phyloP scores from a whole-genome alignment of 2,329 filamentous ascomycete genomes.

The Cladophialophora bantiana region DNA sequence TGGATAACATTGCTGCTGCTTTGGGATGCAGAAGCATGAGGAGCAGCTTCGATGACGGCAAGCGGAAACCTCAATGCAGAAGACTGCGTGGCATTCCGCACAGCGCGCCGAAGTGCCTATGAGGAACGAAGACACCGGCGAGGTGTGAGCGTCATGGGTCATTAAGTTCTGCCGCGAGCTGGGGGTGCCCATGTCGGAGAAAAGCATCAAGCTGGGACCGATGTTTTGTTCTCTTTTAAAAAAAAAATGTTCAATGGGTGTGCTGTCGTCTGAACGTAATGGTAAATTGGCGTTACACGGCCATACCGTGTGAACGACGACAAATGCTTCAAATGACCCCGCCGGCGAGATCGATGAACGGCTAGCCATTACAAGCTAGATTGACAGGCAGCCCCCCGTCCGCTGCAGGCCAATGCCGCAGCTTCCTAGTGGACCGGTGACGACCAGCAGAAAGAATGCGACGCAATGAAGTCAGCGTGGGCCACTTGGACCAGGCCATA shows the following conservation, averaged over 20 bases:
- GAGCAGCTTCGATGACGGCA: slow-evolving; percentile 29
- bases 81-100: slow-evolving; percentile 17
- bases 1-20: slow-evolving; percentile 6
- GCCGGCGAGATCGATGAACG: slow-evolving; percentile 12
- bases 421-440: slow-evolving; percentile 20
- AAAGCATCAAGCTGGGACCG: slow-evolving; percentile 30
- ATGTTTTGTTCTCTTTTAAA: slow-evolving; percentile 2
- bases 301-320: slow-evolving; percentile 11
- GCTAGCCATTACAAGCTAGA: slow-evolving; percentile 34
- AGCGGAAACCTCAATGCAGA: slow-evolving; percentile 13
- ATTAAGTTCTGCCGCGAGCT: slow-evolving; percentile 30
- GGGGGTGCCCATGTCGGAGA: slow-evolving; percentile 34
- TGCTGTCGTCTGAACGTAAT: slow-evolving; percentile 6
- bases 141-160: slow-evolving; percentile 7
- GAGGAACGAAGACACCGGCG: slow-evolving; percentile 16
- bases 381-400: slow-evolving; percentile 23
- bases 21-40: slow-evolving; percentile 6
- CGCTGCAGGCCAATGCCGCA: slow-evolving; percentile 29
- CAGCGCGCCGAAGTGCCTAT: slow-evolving; percentile 3
- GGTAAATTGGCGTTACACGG: slow-evolving; percentile 24
- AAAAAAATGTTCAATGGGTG: slow-evolving; percentile 8
- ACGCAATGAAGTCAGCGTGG: slow-evolving; percentile 38
- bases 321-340: slow-evolving; percentile 33
- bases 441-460: slow-evolving; percentile 29
- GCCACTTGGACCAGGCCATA: slow-evolving; percentile 14